Percentiles rank a stretch among this genome's conserved stretches.
These are phyloP conservation scores for Pestalotiopsis sp. DNA, from an alignment of 2,329 filamentous ascomycete species.

Conservation along the genomic window DNA sequence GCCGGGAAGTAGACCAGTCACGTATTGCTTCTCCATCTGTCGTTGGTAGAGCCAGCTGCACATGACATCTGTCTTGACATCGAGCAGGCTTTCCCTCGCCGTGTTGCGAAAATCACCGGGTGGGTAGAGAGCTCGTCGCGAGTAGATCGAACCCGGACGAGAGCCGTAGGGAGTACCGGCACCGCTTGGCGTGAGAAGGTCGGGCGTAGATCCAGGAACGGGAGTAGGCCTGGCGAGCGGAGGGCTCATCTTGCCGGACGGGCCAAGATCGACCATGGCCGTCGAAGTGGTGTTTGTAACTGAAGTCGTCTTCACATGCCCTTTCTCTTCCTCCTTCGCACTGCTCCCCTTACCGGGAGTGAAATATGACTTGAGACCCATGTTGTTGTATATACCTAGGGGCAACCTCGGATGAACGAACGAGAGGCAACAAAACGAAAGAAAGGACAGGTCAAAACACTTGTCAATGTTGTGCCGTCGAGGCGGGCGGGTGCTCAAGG, in stretches of 20 bases:
- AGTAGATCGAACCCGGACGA: slow-evolving; percentile 23
- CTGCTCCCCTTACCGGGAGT: slow-evolving; percentile 25
- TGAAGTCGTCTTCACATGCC: slow-evolving; percentile 20
- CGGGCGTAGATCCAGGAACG: slow-evolving; percentile 20
- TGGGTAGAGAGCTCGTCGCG: slow-evolving; percentile 36
- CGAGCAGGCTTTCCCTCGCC: slow-evolving; percentile 44
- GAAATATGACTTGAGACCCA: slow-evolving; percentile 38
- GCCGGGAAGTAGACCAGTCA: slow-evolving; percentile 36
- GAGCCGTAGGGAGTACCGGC: slow-evolving; percentile 21
- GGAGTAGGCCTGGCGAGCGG: slow-evolving; percentile 14
- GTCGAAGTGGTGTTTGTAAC: slow-evolving; percentile 20
- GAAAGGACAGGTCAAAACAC: slow-evolving; percentile 4
- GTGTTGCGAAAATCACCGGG: slow-evolving; percentile 43
- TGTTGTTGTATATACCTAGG: slow-evolving; percentile 19
- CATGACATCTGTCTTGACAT: slow-evolving; percentile 64
- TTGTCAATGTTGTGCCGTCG: slow-evolving; percentile 9
- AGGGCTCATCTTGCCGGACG: slow-evolving; percentile 13
- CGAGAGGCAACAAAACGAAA: slow-evolving; percentile 5
- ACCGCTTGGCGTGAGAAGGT: slow-evolving; percentile 19
- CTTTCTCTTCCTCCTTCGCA: slow-evolving; percentile 19
- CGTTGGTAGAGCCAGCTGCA: slow-evolving; percentile 66
- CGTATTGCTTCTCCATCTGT: slow-evolving; percentile 54
- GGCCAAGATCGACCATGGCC: slow-evolving; percentile 17
- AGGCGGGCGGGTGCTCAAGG: not conserved
- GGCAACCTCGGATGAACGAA: slow-evolving; percentile 14